Conservation (phyloP, 73 alveolate genomes). For the Paramecium octaurelia region DNA sequence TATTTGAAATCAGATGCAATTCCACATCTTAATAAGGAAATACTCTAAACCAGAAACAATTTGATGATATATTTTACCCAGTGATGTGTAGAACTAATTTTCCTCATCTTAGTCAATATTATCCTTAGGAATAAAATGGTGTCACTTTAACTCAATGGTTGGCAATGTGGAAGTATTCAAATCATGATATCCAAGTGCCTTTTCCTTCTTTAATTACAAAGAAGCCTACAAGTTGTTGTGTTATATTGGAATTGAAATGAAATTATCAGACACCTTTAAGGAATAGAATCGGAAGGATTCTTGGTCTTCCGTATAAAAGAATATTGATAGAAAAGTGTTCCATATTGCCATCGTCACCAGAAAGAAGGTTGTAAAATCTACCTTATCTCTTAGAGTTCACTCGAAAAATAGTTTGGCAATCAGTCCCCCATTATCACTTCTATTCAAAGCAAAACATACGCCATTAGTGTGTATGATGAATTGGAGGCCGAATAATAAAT, state of each 20-base stretch:
- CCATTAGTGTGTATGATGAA: not conserved
- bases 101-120: not conserved
- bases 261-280: not conserved
- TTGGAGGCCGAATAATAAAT: not conserved
- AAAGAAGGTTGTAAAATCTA: not conserved
- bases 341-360: not conserved
- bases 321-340: slow-evolving; percentile 7
- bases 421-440: not conserved
- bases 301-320: slow-evolving; percentile 7
- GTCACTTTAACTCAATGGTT: not conserved
- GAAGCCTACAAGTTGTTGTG: slow-evolving; percentile 37
- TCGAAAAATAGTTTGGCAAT: not conserved
- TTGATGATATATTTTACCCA: slow-evolving; percentile 16
- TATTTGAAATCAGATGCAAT: not conserved
- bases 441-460: not conserved
- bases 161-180: slow-evolving; percentile 34
- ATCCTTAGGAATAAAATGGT: not conserved
- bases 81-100: not conserved
- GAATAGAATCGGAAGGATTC: slow-evolving; percentile 14
- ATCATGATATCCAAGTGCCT: not conserved
- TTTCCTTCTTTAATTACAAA: slow-evolving; percentile 3
- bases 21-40: not conserved
- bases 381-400: not conserved
- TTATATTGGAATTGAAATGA: slow-evolving; percentile 13
- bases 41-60: not conserved